Evolutionary conservation across 768 basidiomycete species (phyloP).

Genomic region (Boletus insuetus): DNA sequence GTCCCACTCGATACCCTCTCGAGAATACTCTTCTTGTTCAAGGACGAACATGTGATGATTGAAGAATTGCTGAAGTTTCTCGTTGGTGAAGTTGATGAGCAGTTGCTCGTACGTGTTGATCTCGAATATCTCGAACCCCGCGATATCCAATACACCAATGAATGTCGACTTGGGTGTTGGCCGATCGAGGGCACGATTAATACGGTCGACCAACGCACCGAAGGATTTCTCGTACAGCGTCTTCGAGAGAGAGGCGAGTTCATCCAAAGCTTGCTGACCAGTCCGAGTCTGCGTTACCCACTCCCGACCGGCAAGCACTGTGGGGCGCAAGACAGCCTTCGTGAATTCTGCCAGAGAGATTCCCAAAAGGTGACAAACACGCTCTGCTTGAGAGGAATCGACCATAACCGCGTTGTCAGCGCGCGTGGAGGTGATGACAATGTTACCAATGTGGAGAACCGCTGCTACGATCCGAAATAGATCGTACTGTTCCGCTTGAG

Average conservation of each 20-base stretch:
- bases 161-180: conserved; percentile 91
- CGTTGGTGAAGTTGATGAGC: conserved; percentile 98
- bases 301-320: conserved; percentile 91
- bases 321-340: conserved; percentile 84
- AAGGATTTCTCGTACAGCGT: conserved; percentile 97
- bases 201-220: conserved; percentile 87
- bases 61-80: conserved; percentile 96
- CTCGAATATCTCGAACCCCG: conserved; percentile 97
- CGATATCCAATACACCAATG: conserved; percentile 98
- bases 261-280: conserved; percentile 87
- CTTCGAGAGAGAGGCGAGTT: conserved; percentile 88
- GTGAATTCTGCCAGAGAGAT: conserved; percentile 85
- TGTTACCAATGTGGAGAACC: conserved; percentile 94
- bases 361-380: conserved; percentile 87
- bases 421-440: conserved; percentile 73
- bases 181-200: conserved; percentile 91
- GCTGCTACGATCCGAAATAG: conserved; percentile 93
- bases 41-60: conserved; percentile 99
- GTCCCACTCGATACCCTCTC: conserved; percentile 97
- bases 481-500: conserved; percentile 79
- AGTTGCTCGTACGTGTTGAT: conserved; percentile 96
- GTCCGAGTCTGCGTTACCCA: conserved; percentile 96
- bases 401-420: conserved; percentile 78
- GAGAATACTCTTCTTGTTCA: conserved; percentile 97
- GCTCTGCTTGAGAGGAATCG: conserved; percentile 82